Percentiles rank a stretch among this genome's conserved stretches.
These are phyloP conservation scores for Gynochthodes officinalis DNA, from an alignment of 257 asterid genomes.

Conservation along the genomic window DNA sequence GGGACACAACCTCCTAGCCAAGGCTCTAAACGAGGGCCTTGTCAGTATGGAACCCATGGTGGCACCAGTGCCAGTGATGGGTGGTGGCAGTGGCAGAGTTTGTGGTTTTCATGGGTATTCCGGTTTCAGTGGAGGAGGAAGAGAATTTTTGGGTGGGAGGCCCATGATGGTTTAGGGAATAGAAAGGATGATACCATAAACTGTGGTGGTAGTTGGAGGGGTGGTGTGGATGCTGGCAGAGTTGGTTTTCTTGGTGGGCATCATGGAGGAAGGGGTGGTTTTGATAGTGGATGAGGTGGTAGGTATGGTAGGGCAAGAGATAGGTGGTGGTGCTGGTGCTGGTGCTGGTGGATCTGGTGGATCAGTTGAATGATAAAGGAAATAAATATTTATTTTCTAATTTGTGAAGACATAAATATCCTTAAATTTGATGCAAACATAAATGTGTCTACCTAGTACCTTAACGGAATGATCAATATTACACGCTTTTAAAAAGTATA, in stretches of 20 bases:
- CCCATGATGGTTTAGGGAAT: constrained; percentile 38
- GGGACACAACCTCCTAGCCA: constrained; percentile 51
- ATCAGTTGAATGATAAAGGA: too few relatives aligned
- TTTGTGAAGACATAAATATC: too few relatives aligned
- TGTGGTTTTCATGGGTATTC: constrained; percentile 27
- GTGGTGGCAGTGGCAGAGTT: constrained; percentile 32
- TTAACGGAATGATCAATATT: too few relatives aligned
- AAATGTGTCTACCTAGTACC: too few relatives aligned
- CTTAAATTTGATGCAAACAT: too few relatives aligned
- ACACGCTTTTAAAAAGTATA: too few relatives aligned
- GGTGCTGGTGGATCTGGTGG: too few relatives aligned
- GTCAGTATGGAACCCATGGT: too few relatives aligned
- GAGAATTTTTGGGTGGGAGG: constrained; percentile 39
- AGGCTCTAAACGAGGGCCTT: constrained; percentile 63
- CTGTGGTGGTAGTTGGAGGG: constrained; percentile 31
- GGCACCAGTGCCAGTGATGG: constrained; percentile 36
- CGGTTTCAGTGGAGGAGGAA: constrained; percentile 38
- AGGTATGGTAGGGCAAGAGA: constrained; percentile 47
- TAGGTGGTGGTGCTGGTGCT: too few relatives aligned
- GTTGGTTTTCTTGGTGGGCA: constrained; percentile 40
- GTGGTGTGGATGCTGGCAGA: constrained; percentile 33
- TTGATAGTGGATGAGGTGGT: constrained; percentile 54
- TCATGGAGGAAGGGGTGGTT: constrained; percentile 32
- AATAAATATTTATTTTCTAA: too few relatives aligned
- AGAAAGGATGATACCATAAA: constrained; percentile 42